Percentiles rank a stretch among this genome's conserved stretches.
Evolutionary conservation across 2,329 filamentous ascomycete genomes (phyloP).

Genomic region (Trichoderma koningiopsis): DNA sequence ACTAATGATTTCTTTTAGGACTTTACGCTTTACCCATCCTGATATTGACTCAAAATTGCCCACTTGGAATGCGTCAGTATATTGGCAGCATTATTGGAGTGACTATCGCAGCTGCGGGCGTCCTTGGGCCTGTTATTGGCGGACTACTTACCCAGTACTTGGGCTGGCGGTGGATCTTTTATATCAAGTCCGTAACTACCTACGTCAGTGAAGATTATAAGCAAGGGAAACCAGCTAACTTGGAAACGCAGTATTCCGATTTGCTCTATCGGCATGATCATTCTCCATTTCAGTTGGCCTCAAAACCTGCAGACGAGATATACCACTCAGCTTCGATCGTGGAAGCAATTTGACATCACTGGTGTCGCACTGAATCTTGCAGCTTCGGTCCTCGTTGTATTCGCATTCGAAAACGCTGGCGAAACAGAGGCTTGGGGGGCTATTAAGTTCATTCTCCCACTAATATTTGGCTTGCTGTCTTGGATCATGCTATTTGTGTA

Average conservation of each 20-base stretch:
- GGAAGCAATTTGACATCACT: slow-evolving; percentile 55
- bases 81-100: slow-evolving; percentile 53
- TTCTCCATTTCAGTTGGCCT: slow-evolving; percentile 57
- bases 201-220: not conserved
- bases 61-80: slow-evolving; percentile 43
- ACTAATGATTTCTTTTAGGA: slow-evolving; percentile 36
- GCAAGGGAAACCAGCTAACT: slow-evolving; percentile 15
- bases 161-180: slow-evolving; percentile 60
- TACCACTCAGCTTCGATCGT: slow-evolving; percentile 43
- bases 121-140: slow-evolving; percentile 55
- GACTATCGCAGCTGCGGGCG: slow-evolving; percentile 51
- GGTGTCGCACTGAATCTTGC: slow-evolving; percentile 57
- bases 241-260: slow-evolving; percentile 50
- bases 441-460: slow-evolving; percentile 38
- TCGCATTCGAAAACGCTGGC: slow-evolving; percentile 58
- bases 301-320: slow-evolving; percentile 43
- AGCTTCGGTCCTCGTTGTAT: slow-evolving; percentile 58
- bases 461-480: slow-evolving; percentile 35
- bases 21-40: slow-evolving; percentile 61
- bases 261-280: slow-evolving; percentile 47
- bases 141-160: slow-evolving; percentile 53
- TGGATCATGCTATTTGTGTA: slow-evolving; percentile 37
- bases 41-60: slow-evolving; percentile 54
- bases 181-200: slow-evolving; percentile 54
- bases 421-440: slow-evolving; percentile 47